These are phyloP conservation scores for Francoa sonchifolia DNA, from an alignment of 441 rosid species.

Conservation along the genomic window DNA sequence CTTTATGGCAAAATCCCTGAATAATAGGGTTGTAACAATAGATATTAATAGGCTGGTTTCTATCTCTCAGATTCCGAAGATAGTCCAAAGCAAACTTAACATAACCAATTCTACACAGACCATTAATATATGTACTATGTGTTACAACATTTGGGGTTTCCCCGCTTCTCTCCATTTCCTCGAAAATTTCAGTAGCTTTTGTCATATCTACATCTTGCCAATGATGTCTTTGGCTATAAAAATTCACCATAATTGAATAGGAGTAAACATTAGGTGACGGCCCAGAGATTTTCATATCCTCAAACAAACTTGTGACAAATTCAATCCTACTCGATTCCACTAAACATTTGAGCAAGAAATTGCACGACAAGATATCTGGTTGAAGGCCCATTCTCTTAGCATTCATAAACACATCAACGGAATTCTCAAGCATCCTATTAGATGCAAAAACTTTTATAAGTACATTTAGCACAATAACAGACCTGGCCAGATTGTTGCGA, in stretches of 20 bases:
- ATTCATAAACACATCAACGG: slow-evolving; percentile 20
- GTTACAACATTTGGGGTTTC: slow-evolving; percentile 27
- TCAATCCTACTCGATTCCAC: slow-evolving; percentile 23
- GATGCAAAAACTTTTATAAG: slow-evolving; percentile 43
- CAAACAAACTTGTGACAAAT: slow-evolving; percentile 19
- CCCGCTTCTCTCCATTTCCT: slow-evolving; percentile 34
- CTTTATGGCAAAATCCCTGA: slow-evolving; percentile 34
- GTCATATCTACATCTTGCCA: slow-evolving; percentile 13
- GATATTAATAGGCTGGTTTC: slow-evolving; percentile 20
- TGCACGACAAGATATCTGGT: slow-evolving; percentile 29
- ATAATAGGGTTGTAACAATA: slow-evolving; percentile 48
- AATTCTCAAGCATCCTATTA: slow-evolving; percentile 32
- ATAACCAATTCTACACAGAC: slow-evolving; percentile 33
- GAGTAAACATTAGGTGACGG: slow-evolving; percentile 38
- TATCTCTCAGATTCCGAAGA: slow-evolving; percentile 17
- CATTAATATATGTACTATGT: slow-evolving; percentile 27
- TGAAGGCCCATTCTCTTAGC: slow-evolving; percentile 21
- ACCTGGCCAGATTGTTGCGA: slow-evolving; percentile 11
- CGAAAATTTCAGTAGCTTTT: slow-evolving; percentile 21
- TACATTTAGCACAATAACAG: slow-evolving; percentile 18
- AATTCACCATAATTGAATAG: slow-evolving; percentile 35
- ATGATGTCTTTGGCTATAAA: slow-evolving; percentile 23
- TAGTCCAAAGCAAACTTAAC: slow-evolving; percentile 23
- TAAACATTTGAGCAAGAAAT: slow-evolving; percentile 48
- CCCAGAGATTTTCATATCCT: slow-evolving; percentile 30